Evolutionary conservation across 306 rosid species (phyloP), one percentile per base, ranked within the genome.

Genomic region (Acacia confusa): DNA sequence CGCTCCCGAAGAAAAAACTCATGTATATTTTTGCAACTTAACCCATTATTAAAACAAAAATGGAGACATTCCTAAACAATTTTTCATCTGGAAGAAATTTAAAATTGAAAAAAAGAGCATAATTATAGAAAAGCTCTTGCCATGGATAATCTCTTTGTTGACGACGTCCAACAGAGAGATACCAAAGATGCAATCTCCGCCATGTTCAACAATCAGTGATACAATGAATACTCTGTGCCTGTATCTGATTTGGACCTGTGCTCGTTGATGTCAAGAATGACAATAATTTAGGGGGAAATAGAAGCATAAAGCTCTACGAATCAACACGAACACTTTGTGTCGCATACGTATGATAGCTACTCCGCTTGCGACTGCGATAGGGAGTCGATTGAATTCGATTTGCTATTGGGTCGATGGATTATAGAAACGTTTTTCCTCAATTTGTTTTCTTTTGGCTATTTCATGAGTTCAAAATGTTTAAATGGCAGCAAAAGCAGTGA

Each of bases 161-260:
- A 92, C 34, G 15, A 58, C 72, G 45, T 90, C 84, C 22, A 86
- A 10, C 98, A 92, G 32, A 95, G 80, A 80, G 65, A 79, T 58
- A 80, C 45, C 64, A 95, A 84, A 52, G 97, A 88, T 2, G 93
- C 90, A 84, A 78, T 82, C 77, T 82, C 70, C 66, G 27, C 83
- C 97, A 92, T 84, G 53, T 50, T 84, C 57, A 17, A 30, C 45
- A 19, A 48, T 50, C 77, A 50, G 38, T 36, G 16, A 32, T 69
- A 40, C 16, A 38, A 11, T 9, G 27, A 15, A 40, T 9, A 12
- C 44, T n/a, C 28, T 12, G 22, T 22, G 50, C 50, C 11, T 9
- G 19, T 38, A 41, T 43, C 11, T 20, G 53, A 43, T 41, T 70
- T 13, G 36, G 4, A 43, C 20, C 11, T 7, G 55, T 28, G 32